Evolutionary conservation across 2,329 filamentous ascomycete species (phyloP), one percentile per base, ranked within the genome.

Genomic region (Xylariales sp.): DNA sequence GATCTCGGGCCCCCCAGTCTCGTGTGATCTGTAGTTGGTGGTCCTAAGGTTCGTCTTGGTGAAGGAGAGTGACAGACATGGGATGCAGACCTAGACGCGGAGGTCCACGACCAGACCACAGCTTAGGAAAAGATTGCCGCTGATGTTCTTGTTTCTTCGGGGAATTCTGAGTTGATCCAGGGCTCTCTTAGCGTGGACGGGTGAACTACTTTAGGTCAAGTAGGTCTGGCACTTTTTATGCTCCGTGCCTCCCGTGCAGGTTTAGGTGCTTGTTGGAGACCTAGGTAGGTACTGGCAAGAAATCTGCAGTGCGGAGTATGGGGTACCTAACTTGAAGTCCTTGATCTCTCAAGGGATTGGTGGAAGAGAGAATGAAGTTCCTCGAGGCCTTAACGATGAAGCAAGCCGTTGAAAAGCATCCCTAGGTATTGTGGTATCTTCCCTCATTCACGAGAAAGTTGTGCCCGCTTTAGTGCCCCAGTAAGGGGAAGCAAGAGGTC

Each of bases 91-190:
- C 28, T 21, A 40, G 38, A 40, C 38, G 38, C 38, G 22, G 28
- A 40, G 38, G 38, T 40, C 38, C 22, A 40, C 38, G 38, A 14
- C 38, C 38, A 39, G n/a, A n/a, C n/a, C n/a, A n/a, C 36, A 18
- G 9, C 36, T 29, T 14, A 8, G 15, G 31, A 18, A 36, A 21
- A 11, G 8, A 8, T 8, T 36, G 33, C 24, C 21, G 19, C 24
- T 28, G 36, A 24, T 28, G 35, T 38, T 14, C 19, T 25, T n/a
- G 25, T n/a, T 36, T 19, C 31, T 19, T 33, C 31, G 31, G 18
- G 6, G 3, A 33, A 16, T 15, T 33, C 16, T 33, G 16, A 24
- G 35, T 24, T 27, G 25, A 19, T n/a, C 36, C 31, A 16, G 14
- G 11, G 31, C 20, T 15, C 14, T 9, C 9, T 32, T 15, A 32